A percentile compares a stretch with the other conserved stretches of the same genome.
Conservation (phyloP, 176 grass and related monocot species). For the Cenchrus americanus region DNA sequence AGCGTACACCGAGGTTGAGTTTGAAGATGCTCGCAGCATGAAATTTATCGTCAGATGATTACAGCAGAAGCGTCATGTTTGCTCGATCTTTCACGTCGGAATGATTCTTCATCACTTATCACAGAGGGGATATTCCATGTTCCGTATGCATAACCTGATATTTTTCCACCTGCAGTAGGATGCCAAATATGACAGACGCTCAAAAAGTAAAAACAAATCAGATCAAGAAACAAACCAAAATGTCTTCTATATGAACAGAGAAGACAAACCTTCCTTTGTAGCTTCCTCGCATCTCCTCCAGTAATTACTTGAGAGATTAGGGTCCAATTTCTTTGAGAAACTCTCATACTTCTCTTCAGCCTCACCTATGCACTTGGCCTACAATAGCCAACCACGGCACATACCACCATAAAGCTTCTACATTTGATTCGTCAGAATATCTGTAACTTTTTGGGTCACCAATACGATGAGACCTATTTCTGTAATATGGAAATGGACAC, state of each 20-base stretch:
- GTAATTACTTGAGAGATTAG: slow-evolving; percentile 60
- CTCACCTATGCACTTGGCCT: slow-evolving; percentile 85
- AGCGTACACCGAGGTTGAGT: not conserved
- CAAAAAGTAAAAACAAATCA: slow-evolving; percentile 8
- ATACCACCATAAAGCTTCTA: slow-evolving; percentile 16
- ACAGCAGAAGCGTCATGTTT: slow-evolving; percentile 23
- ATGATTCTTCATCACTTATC: slow-evolving; percentile 75
- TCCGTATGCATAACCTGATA: slow-evolving; percentile 66
- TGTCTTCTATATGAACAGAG: slow-evolving; percentile 8
- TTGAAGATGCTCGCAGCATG: slow-evolving; percentile 19
- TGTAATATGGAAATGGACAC: not conserved
- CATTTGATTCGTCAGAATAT: slow-evolving; percentile 5
- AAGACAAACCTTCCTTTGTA: slow-evolving; percentile 72
- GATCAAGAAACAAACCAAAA: slow-evolving; percentile 12
- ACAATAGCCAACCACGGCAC: not conserved
- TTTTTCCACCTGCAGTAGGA: slow-evolving; percentile 59
- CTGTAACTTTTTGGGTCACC: not conserved
- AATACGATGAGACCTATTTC: slow-evolving; percentile 27
- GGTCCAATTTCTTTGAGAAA: slow-evolving; percentile 69
- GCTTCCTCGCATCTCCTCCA: slow-evolving; percentile 93
- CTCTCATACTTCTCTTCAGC: slow-evolving; percentile 76
- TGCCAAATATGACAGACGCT: slow-evolving; percentile 4
- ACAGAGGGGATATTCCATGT: slow-evolving; percentile 87
- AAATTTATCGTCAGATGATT: slow-evolving; percentile 20
- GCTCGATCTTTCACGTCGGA: slow-evolving; percentile 49